phyloP scores from a whole-genome alignment of 148 eudicot genomes.

The Chenopodium berlandieri region DNA sequence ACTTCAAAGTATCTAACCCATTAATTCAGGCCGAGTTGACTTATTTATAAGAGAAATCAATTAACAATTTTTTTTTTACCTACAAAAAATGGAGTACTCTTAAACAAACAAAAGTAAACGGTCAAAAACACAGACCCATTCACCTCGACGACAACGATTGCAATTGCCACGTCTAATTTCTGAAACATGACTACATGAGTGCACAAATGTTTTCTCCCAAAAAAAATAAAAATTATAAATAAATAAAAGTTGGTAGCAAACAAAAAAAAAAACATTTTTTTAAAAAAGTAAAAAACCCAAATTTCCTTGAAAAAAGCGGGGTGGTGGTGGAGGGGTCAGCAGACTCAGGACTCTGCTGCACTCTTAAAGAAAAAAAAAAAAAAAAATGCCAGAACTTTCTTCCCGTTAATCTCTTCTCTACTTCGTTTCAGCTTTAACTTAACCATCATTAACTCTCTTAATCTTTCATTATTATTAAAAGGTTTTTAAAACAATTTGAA shows the following conservation, averaged over 20 bases:
- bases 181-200: background rate
- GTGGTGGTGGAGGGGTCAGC: no score
- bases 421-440: background rate
- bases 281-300: no score
- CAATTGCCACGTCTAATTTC: background rate
- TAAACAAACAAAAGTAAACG: background rate
- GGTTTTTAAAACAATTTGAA: background rate
- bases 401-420: constrained; percentile 18
- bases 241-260: background rate
- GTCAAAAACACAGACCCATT: background rate
- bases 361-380: background rate
- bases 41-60: no score
- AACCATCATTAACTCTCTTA: background rate
- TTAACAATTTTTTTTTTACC: no score
- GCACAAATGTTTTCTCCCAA: background rate
- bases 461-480: background rate
- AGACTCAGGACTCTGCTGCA: no score
- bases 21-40: no score
- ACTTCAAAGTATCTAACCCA: no score
- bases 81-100: no score
- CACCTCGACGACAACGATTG: constrained; percentile 20
- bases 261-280: background rate
- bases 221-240: background rate
- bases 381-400: constrained; percentile 14
- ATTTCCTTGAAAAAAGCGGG: no score